Evolutionary conservation across 345 rosid species (phyloP).

Genomic region (Cochlearia excelsa): DNA sequence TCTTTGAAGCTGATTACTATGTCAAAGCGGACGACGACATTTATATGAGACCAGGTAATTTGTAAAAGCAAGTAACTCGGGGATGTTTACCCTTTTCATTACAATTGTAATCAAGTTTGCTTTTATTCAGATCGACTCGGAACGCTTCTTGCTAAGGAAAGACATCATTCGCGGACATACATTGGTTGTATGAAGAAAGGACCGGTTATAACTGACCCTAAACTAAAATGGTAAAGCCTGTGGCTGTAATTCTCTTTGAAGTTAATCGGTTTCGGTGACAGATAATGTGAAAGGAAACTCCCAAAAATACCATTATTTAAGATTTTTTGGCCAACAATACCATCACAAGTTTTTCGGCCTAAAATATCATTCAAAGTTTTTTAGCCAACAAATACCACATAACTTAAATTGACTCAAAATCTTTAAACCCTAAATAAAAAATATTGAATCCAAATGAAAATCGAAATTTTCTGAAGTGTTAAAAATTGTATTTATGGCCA

Average conservation of each 20-base stretch:
- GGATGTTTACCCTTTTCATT: background rate
- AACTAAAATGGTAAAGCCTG: constrained; percentile 52
- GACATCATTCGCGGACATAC: constrained; percentile 52
- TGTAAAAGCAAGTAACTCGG: background rate
- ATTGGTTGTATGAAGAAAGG: constrained; percentile 96
- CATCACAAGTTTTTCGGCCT: too few relatives aligned
- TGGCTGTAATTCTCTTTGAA: background rate
- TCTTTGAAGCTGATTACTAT: constrained; percentile 76
- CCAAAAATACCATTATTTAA: too few relatives aligned
- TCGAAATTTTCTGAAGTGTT: too few relatives aligned
- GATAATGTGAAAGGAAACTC: background rate
- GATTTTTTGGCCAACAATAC: too few relatives aligned
- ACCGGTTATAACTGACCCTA: constrained; percentile 73
- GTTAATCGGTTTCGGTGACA: constrained; percentile 16
- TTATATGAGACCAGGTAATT: constrained; percentile 76
- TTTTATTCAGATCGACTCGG: constrained; percentile 63
- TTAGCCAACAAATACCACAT: too few relatives aligned
- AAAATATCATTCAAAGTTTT: too few relatives aligned
- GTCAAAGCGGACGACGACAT: constrained; percentile 81
- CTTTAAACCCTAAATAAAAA: too few relatives aligned
- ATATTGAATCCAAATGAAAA: too few relatives aligned
- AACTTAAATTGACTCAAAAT: too few relatives aligned
- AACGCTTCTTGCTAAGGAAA: constrained; percentile 77
- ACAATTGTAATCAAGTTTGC: background rate
- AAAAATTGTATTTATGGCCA: too few relatives aligned